A percentile compares a stretch with the other conserved stretches of the same genome.
phyloP scores from a whole-genome alignment of 1,139 yeast genomes.

The Candida tetrigidarum region DNA sequence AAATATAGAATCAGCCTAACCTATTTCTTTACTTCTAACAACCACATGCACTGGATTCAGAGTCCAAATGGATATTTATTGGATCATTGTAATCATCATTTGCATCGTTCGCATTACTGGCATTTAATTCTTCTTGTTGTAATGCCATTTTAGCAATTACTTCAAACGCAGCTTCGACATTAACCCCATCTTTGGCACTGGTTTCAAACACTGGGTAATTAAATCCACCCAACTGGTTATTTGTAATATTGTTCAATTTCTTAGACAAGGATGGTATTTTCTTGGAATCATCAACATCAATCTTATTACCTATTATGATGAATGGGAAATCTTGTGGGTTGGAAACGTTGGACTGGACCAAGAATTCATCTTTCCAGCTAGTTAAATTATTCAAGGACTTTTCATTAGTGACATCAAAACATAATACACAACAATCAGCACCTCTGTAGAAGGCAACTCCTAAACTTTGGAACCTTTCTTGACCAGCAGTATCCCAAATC shows the following conservation, averaged over 20 bases:
- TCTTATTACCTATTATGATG: constrained; percentile 91
- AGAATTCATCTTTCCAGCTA: constrained; percentile 94
- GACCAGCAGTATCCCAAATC: constrained; percentile 99
- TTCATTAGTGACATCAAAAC: constrained; percentile 92
- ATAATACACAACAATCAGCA: constrained; percentile 97
- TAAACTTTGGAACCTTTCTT: constrained; percentile 93
- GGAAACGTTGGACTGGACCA: constrained; percentile 88
- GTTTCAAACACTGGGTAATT: constrained; percentile 94
- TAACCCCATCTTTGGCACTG: constrained; percentile 91
- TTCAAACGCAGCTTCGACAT: constrained; percentile 94
- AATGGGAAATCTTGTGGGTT: constrained; percentile 97
- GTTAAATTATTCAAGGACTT: constrained; percentile 90
- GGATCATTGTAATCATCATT: constrained; percentile 89
- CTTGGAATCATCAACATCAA: constrained; percentile 92
- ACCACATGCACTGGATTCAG: constrained; percentile 75
- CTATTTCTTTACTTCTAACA: constrained; percentile 49
- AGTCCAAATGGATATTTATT: constrained; percentile 89
- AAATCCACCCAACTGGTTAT: constrained; percentile 69
- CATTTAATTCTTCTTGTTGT: constrained; percentile 87
- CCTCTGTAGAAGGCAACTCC: constrained; percentile 99
- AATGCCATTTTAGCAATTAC: constrained; percentile 95
- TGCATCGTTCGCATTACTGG: constrained; percentile 79
- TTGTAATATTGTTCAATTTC: constrained; percentile 85
- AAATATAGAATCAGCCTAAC: too few relatives aligned
- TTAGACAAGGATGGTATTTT: constrained; percentile 77